phyloP scores from a whole-genome alignment of 2,329 filamentous ascomycete species.

The Penicillium sp. region DNA sequence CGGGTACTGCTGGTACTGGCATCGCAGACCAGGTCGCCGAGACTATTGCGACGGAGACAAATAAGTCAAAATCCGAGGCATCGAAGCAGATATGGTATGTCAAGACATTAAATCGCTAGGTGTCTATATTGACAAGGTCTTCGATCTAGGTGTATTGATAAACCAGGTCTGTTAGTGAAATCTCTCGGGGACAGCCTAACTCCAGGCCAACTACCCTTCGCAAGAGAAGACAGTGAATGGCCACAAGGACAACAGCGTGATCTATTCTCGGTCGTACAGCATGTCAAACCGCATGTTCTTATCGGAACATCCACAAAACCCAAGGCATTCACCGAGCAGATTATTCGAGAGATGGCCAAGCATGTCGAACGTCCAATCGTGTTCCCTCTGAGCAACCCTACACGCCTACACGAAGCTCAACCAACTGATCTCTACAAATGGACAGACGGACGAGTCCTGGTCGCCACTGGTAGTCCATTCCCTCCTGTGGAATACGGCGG shows the following conservation, averaged over 20 bases:
- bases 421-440: constrained; percentile 70
- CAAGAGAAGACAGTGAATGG: constrained; percentile 62
- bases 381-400: constrained; percentile 81
- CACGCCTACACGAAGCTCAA: constrained; percentile 72
- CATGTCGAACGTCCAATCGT: constrained; percentile 69
- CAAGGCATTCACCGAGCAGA: constrained; percentile 67
- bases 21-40: constrained; percentile 81
- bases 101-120: too few relatives aligned
- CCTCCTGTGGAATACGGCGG: constrained; percentile 61
- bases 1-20: constrained; percentile 75
- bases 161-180: constrained; percentile 67
- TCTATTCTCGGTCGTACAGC: constrained; percentile 62
- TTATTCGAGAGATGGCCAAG: constrained; percentile 69
- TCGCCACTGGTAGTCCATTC: constrained; percentile 81
- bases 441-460: constrained; percentile 71
- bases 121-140: too few relatives aligned
- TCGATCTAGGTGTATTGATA: constrained; percentile 64
- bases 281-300: constrained; percentile 71
- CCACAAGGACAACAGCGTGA: constrained; percentile 49
- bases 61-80: constrained; percentile 67
- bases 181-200: constrained; percentile 58
- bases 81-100: constrained; percentile 69
- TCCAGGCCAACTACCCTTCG: constrained; percentile 62
- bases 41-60: constrained; percentile 65
- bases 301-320: constrained; percentile 79